Base-by-base conservation (phyloP, 495 filamentous ascomycete species). In the Neurospora sp. region DNA sequence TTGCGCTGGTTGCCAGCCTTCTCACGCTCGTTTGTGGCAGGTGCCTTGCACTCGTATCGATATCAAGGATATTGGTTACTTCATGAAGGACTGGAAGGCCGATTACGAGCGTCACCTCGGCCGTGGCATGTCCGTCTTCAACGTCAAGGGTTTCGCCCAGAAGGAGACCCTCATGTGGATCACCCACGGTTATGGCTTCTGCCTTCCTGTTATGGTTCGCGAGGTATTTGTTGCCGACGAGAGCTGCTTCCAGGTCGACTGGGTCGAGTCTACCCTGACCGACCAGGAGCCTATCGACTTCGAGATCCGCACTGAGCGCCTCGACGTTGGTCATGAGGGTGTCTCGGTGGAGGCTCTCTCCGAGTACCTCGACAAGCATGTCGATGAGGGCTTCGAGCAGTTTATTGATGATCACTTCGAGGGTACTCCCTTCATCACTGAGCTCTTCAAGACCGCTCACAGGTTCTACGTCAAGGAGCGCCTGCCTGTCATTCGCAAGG, bases 31-130 rank as follows among this genome's bases (percentile, higher is more conserved):
- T 72, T 85, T 97, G 54, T 97, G 94, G 94, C 93, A 97, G 81
- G 94, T 97, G 31, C 94, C 94, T 42, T 97, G 94, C 84, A 97
- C 94, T 16, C 91, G 94, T 37, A 97, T 97, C 75, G 94, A 97
- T 79, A 97, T 97, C 85, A 96, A 97, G 86, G 94, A 97, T 76
- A 96, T 97, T 78, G 93, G 89, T 39, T 97, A 94, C 79, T 97
- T 97, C 86, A 95, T 97, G 93, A 97, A 97, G 86, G 94, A 97
- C 82, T 97, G 93, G 94, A 95, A 92, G 83, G 94, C 93, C 18
- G 94, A 97, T 78, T 96, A 93, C 79, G 94, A 97, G 82, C 91
- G 94, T 71, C 94, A 97, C 80, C 88, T 95, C 72, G 91, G 86
- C 77, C 89, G 93, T 75, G 93, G 92, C 42, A 93, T 97, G 81